phyloP scores from a whole-genome alignment of 1,284 basidiomycete genomes.

The Stygiomarasmius scandens region DNA sequence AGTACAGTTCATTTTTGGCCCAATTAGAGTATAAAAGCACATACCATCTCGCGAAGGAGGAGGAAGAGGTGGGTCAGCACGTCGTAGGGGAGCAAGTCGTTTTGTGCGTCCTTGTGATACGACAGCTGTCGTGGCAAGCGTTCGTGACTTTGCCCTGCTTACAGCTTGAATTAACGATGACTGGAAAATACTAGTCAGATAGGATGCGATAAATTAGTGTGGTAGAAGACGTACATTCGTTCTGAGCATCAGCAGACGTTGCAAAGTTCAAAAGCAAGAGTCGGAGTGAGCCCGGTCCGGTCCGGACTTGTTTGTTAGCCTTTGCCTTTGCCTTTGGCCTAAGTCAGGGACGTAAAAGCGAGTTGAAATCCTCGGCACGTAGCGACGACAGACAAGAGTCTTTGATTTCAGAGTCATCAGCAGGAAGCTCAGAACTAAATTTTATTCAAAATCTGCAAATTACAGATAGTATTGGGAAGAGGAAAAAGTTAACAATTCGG shows the following conservation, averaged over 20 bases:
- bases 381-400: too few relatives aligned
- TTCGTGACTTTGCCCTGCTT: neutral
- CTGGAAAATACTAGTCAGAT: neutral
- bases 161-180: neutral
- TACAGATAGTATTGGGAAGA: too few relatives aligned
- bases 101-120: neutral
- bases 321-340: neutral
- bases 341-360: neutral
- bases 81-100: neutral
- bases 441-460: too few relatives aligned
- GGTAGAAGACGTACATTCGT: slow-evolving; percentile 11
- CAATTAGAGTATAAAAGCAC: neutral
- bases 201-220: neutral
- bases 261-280: neutral
- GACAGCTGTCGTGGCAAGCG: neutral
- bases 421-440: too few relatives aligned
- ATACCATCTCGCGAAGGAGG: slow-evolving; percentile 5
- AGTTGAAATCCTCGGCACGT: too few relatives aligned
- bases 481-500: slow-evolving; percentile 22
- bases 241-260: slow-evolving; percentile 18
- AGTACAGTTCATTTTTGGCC: neutral
- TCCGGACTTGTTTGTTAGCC: neutral
- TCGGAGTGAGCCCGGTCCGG: neutral
- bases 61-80: neutral
- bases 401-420: too few relatives aligned